Base-by-base conservation (phyloP, 2,329 filamentous ascomycete genomes). In the Aspergillus intermedius region DNA sequence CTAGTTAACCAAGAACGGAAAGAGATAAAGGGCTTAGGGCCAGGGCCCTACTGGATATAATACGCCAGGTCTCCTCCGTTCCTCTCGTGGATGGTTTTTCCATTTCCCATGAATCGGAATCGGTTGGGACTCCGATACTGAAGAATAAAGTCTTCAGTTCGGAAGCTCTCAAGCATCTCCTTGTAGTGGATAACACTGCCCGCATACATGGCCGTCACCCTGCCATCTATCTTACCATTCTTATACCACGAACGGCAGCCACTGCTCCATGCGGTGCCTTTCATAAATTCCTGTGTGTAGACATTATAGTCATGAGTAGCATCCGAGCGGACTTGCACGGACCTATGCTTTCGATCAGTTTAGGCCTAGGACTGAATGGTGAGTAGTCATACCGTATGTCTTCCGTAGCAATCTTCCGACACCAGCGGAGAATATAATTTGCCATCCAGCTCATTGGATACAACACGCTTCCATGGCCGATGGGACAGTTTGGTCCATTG, bases 271-370 rank as follows among this genome's bases (percentile, higher is more conserved):
- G 63, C 59, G 12, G 61, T 64, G 10, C 58, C 59, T 46, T 64
- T 60, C 37, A 66, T 53, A 45, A 65, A 63, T 48, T 64, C 56
- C 41, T 70, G 62, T 1, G 54, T 57, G 44, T 65, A 68, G 13
- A 56, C 54, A 37, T 66, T 64, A 48, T 65, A 69, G n/a, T 66
- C 65, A 8, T 66, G 54, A 25, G 60, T 47, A n/a, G 60, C 58
- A 17, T 64, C 55, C 25, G 54, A 47, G 45, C 59, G 57, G 40
- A 64, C 59, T 42, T 53, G 46, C 13, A 64, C 47, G 19, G 56
- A 55, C 25, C 59, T 58, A 42, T 21, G 6, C 10, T 41, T 21
- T 19, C 6, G 37, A 19, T 40, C 6, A 8, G n/a, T 17, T 40
- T 21, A 35, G 32, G 9, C 5, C 21, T 22, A 10, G 37, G 37